A percentile compares a stretch with the other conserved stretches of the same genome.
phyloP scores from a whole-genome alignment of 1,284 basidiomycete species.

The Ustilago curta region DNA sequence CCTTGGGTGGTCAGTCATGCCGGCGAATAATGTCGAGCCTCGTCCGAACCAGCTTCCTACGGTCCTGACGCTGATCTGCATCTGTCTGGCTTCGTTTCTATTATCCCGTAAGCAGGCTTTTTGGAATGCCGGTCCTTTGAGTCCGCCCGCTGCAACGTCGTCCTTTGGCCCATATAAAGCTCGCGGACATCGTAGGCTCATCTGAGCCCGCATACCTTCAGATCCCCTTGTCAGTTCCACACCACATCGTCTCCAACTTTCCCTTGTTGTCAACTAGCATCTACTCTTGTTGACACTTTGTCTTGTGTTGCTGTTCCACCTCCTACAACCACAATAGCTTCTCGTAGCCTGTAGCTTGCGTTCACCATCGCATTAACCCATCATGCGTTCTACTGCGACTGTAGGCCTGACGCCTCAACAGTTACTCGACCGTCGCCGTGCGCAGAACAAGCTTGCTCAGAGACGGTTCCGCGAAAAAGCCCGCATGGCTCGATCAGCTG shows the following conservation, averaged over 20 bases:
- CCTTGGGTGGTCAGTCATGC: no score
- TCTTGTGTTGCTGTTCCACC: not conserved
- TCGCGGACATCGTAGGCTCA: no score
- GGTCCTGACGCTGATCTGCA: slow-evolving; percentile 8
- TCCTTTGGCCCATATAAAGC: no score
- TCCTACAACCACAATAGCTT: not conserved
- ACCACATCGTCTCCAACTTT: no score
- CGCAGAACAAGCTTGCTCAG: slow-evolving; percentile 55
- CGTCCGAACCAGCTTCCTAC: not conserved
- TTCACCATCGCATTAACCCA: not conserved
- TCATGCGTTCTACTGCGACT: slow-evolving; percentile 44
- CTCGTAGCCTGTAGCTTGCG: not conserved
- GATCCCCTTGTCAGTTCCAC: no score
- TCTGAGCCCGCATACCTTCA: no score
- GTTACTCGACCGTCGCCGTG: slow-evolving; percentile 48
- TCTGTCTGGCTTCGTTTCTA: not conserved
- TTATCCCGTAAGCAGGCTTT: not conserved
- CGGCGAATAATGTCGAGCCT: not conserved
- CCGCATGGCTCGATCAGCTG: slow-evolving; percentile 24
- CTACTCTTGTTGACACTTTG: slow-evolving; percentile 1
- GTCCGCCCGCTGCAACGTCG: no score
- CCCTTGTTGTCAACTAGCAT: no score
- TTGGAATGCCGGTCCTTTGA: not conserved
- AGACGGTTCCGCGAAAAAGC: slow-evolving; percentile 47
- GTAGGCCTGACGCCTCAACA: slow-evolving; percentile 45